These are phyloP conservation scores for Tuber calosporum DNA, from an alignment of 495 filamentous ascomycete genomes.

Conservation along the genomic window DNA sequence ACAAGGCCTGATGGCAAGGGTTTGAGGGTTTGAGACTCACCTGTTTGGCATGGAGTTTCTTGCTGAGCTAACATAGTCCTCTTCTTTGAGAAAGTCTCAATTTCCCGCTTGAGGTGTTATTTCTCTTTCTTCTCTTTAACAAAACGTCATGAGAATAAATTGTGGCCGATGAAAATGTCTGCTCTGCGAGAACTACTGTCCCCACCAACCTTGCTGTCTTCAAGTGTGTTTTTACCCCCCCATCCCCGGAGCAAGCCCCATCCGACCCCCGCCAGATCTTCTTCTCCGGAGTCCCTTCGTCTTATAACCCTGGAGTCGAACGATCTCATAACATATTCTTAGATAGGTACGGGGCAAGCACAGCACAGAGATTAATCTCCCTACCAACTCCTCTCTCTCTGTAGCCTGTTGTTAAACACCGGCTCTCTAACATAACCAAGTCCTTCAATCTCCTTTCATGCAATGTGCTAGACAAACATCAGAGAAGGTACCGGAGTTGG, in stretches of 20 bases:
- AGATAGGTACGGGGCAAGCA: conserved; percentile 93
- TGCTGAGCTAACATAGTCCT: background rate
- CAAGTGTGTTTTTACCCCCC: conserved; percentile 56
- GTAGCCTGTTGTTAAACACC: too few species aligned
- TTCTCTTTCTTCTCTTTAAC: background rate
- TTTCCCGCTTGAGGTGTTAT: background rate
- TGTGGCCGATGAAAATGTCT: conserved; percentile 58
- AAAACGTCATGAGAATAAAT: conserved; percentile 9
- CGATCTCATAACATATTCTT: conserved; percentile 24
- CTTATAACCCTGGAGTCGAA: background rate
- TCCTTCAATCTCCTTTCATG: too few species aligned
- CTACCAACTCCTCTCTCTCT: conserved; percentile 94
- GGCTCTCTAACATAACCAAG: too few species aligned
- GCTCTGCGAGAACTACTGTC: conserved; percentile 88
- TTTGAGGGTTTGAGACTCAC: too few species aligned
- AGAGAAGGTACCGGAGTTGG: too few species aligned
- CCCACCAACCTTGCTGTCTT: conserved; percentile 98
- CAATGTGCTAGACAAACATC: too few species aligned
- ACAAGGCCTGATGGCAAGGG: too few species aligned
- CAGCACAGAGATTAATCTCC: conserved; percentile 85
- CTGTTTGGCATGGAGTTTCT: too few species aligned
- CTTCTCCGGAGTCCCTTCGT: background rate
- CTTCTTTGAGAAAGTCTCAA: too few species aligned
- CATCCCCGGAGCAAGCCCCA: conserved; percentile 19
- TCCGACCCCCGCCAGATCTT: conserved; percentile 18